phyloP scores from a whole-genome alignment of 257 asterid species.

The Scutellaria barbata region DNA sequence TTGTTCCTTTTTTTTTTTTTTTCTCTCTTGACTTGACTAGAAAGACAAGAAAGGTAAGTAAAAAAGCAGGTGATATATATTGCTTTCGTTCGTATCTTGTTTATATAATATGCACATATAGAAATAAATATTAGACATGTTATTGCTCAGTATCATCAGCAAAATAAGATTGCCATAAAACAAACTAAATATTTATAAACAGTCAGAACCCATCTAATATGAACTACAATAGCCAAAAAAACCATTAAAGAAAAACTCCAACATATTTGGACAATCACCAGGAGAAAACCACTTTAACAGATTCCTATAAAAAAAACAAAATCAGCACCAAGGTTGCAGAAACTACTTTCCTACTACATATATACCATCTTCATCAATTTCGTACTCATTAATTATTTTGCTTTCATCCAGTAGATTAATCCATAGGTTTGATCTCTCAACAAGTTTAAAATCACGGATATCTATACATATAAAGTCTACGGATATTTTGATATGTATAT shows the following conservation, averaged over 20 bases:
- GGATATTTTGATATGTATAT: too few species aligned
- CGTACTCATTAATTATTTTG: slow-evolving; percentile 67
- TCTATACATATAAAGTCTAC: too few species aligned
- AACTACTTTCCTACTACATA: slow-evolving; percentile 5
- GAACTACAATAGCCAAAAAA: background rate
- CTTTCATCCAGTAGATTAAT: slow-evolving; percentile 67
- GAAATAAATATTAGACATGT: background rate
- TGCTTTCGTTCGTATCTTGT: background rate
- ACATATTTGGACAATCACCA: background rate
- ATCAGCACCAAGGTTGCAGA: slow-evolving; percentile 1
- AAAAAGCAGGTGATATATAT: background rate
- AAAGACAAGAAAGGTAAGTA: background rate
- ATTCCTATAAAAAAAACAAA: background rate
- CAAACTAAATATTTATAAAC: slow-evolving; percentile 13
- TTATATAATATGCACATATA: background rate
- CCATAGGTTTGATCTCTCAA: too few species aligned
- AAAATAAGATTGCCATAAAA: slow-evolving; percentile 27
- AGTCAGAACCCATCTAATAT: background rate
- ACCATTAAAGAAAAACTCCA: background rate
- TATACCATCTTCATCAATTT: slow-evolving; percentile 84
- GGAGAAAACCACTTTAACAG: background rate
- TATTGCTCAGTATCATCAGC: background rate
- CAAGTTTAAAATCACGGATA: too few species aligned
- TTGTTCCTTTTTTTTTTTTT: background rate
- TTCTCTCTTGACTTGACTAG: background rate